Base-by-base conservation (phyloP, 495 filamentous ascomycete species). In the Pyrenopolyporus hunteri region DNA sequence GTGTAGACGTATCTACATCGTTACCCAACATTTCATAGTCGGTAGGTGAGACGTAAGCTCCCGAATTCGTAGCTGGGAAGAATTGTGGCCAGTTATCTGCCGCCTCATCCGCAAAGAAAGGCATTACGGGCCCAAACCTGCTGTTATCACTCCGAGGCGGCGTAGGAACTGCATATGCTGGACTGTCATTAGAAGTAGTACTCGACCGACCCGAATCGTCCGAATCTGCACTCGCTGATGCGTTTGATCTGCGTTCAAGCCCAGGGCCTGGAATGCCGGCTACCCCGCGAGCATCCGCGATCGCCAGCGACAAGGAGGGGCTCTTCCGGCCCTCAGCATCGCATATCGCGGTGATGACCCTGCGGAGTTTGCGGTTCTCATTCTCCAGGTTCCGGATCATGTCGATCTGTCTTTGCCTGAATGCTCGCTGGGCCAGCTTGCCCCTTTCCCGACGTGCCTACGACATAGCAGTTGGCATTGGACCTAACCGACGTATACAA, bases 361-460 rank as follows among this genome's bases (percentile, higher is more conserved):
- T 33, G 8, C 57, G 63, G 10, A 66, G 19, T 19, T n/a, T 52
- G 31, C 49, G 39, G n/a, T 66, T 66, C 25, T 60, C 63, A 1
- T 57, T 46, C 26, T 57, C 52, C 1, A 66, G 8, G 13, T 8
- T 39, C 10, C 52, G 45, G 32, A 66, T 66, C 3, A 57, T 66
- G 19, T 66, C 58, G 25, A 66, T 66, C 25, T 66, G 63, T 26
- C 63, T 50, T 16, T 66, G 63, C 26, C 63, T 56, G 40, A 66
- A 66, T 14, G 63, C 63, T 31, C 63, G 39, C 22, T 66, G 63
- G 42, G 63, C 63, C 8, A 66, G 22, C 33, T 62, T 60, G 17
- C 63, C 63, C 23, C 58, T 56, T 43, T 66, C 63, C 4, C 63
- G 63, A 28, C 63, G 63, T 16, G 57, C 46, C 63, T 66, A 49